Conservation (phyloP, 768 basidiomycete species). For the Lyophyllum semitale region DNA sequence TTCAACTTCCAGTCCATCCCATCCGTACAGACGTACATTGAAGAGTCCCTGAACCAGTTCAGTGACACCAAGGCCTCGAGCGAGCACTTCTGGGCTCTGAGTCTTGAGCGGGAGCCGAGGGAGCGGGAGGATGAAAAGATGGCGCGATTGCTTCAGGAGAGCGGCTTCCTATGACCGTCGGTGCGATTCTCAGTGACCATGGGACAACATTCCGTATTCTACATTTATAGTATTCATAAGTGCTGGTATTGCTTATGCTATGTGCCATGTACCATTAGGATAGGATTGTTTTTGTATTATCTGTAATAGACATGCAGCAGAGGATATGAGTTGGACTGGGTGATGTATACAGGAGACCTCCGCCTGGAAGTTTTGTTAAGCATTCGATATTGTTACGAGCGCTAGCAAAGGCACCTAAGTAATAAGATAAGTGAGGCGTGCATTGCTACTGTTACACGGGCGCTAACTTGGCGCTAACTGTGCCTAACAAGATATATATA, state of each 20-base stretch:
- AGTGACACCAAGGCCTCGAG: slow-evolving; percentile 67
- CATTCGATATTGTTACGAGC: no score
- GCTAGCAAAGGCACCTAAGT: no score
- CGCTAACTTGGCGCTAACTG: no score
- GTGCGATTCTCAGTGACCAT: background rate
- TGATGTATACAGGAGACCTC: no score
- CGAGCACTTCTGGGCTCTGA: slow-evolving; percentile 83
- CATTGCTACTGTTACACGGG: no score
- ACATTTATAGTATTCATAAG: slow-evolving; percentile 19
- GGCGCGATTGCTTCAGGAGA: slow-evolving; percentile 86
- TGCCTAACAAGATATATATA: no score
- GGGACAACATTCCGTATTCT: slow-evolving; percentile 4
- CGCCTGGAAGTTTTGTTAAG: no score
- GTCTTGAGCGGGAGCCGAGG: slow-evolving; percentile 86
- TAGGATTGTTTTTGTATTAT: slow-evolving; percentile 9
- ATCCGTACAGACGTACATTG: slow-evolving; percentile 72
- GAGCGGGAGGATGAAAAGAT: slow-evolving; percentile 98
- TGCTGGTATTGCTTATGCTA: slow-evolving; percentile 22
- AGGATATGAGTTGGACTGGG: background rate
- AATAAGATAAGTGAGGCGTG: no score
- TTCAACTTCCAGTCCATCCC: slow-evolving; percentile 82
- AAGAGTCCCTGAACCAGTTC: slow-evolving; percentile 74
- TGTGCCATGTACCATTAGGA: slow-evolving; percentile 14
- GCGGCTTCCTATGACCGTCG: slow-evolving; percentile 69
- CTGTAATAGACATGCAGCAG: slow-evolving; percentile 1